Percentiles rank a stretch among this genome's conserved stretches.
Evolutionary conservation across 1,284 basidiomycete genomes (phyloP).

Genomic region (Ustilago vetiveriae): DNA sequence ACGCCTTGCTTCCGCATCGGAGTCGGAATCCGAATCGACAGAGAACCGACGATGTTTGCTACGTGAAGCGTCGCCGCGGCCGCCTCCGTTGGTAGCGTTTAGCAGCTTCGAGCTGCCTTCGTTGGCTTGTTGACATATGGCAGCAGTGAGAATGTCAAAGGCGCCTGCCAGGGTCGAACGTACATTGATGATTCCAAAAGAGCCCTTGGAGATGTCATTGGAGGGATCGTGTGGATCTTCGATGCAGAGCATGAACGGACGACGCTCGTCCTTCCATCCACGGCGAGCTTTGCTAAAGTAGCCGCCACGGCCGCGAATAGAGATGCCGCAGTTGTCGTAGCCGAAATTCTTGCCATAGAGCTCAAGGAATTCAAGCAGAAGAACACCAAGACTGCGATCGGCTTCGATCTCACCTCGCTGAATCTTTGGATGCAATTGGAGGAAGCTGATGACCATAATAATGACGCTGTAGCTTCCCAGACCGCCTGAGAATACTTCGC

Average conservation of each 20-base stretch:
- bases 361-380: conserved; percentile 96
- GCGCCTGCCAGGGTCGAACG: conserved; percentile 86
- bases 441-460: conserved; percentile 88
- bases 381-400: conserved; percentile 84
- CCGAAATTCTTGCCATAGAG: conserved; percentile 93
- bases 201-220: conserved; percentile 91
- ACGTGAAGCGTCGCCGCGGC: conserved; percentile 11
- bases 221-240: conserved; percentile 92
- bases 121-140: conserved; percentile 60
- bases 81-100: conserved; percentile 2
- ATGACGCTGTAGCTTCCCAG: conserved; percentile 94
- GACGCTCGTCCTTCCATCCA: conserved; percentile 65
- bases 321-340: conserved; percentile 75
- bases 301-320: conserved; percentile 81
- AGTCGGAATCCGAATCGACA: conserved; percentile 40
- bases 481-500: conserved; percentile 95
- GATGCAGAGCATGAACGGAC: conserved; percentile 78
- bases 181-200: conserved; percentile 84
- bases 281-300: conserved; percentile 70
- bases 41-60: conserved; percentile 23
- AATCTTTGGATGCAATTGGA: conserved; percentile 97
- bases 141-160: conserved; percentile 79
- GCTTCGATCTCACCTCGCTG: conserved; percentile 87
- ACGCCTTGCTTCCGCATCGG: conserved; percentile 47
- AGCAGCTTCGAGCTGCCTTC: conserved; percentile 26